These are phyloP conservation scores for Chytridium lagenaria DNA, from an alignment of 371 early-diverging fungal genomes.

Conservation along the genomic window DNA sequence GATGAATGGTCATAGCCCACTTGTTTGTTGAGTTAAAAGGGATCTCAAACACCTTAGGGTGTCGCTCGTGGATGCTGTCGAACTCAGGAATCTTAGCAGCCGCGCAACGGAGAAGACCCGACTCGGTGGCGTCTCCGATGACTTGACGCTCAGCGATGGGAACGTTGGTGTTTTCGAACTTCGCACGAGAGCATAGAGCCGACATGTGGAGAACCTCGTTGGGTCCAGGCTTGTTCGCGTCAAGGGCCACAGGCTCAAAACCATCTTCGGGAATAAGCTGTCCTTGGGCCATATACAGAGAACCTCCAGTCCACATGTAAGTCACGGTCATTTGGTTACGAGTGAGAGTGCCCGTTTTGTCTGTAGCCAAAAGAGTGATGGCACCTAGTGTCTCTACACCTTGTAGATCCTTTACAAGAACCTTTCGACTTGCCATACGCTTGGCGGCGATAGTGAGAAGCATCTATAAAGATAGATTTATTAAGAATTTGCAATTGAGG, in stretches of 20 bases:
- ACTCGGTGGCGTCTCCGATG: conserved; percentile 89
- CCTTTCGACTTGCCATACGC: conserved; percentile 84
- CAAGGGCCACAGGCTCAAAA: conserved; percentile 26
- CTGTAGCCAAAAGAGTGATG: conserved; percentile 89
- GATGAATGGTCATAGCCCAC: conserved; percentile 86
- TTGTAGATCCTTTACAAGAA: conserved; percentile 91
- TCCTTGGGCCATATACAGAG: conserved; percentile 52
- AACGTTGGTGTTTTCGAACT: conserved; percentile 10
- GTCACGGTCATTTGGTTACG: conserved; percentile 94
- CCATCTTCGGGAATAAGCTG: conserved; percentile 41
- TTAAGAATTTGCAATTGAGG: conserved; percentile 29
- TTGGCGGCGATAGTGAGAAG: conserved; percentile 93
- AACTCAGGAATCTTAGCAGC: conserved; percentile 65
- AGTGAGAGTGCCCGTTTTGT: conserved; percentile 94
- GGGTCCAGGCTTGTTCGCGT: conserved; percentile 61
- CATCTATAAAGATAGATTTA: too few species aligned
- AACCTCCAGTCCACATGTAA: conserved; percentile 80
- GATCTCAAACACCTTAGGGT: conserved; percentile 90
- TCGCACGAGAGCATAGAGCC: conserved; percentile 72
- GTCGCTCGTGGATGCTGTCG: conserved; percentile 62
- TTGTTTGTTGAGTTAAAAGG: conserved; percentile 95
- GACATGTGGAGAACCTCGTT: conserved; percentile 73
- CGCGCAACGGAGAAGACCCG: conserved; percentile 84
- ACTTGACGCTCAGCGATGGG: conserved; percentile 7
- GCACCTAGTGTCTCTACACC: conserved; percentile 95